Conservation (phyloP, 331 rosid species). For the Phaseolus coccineus region DNA sequence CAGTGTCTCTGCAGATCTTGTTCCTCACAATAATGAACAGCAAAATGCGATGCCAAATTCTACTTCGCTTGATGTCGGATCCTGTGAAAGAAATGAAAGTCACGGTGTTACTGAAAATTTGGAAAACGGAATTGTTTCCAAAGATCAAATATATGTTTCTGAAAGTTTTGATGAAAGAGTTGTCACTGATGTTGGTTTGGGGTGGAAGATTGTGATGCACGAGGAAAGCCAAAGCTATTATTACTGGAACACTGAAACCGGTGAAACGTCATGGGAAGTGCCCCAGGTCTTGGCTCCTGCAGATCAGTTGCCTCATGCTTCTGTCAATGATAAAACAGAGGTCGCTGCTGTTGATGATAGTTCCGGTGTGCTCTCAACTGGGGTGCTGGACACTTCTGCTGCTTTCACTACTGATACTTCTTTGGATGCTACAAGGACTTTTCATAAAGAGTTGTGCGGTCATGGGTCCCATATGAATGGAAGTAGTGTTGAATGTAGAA, state of each 20-base stretch:
- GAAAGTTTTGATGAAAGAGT: constrained; percentile 54
- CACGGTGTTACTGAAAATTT: constrained; percentile 45
- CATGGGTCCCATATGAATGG: constrained; percentile 58
- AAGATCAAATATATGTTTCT: constrained; percentile 50
- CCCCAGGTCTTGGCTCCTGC: constrained; percentile 74
- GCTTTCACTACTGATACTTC: constrained; percentile 48
- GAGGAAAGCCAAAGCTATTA: constrained; percentile 85
- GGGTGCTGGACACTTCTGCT: constrained; percentile 45
- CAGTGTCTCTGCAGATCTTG: constrained; percentile 45
- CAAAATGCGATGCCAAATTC: constrained; percentile 47
- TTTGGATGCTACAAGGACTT: constrained; percentile 35
- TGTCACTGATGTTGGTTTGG: constrained; percentile 64
- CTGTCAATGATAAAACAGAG: constrained; percentile 47
- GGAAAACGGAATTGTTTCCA: constrained; percentile 53
- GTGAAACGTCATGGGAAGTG: constrained; percentile 97
- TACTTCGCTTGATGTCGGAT: constrained; percentile 51
- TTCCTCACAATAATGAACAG: constrained; percentile 55
- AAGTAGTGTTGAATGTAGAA: constrained; percentile 48
- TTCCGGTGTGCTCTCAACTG: constrained; percentile 46
- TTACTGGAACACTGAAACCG: constrained; percentile 94
- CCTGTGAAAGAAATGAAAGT: constrained; percentile 53
- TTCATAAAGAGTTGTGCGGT: constrained; percentile 49
- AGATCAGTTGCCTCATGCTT: constrained; percentile 54
- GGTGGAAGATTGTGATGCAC: constrained; percentile 96
- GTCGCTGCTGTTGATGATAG: constrained; percentile 46